Evolutionary conservation across 805 yeast species (phyloP).

Genomic region (Starmerella ratchasimensis): DNA sequence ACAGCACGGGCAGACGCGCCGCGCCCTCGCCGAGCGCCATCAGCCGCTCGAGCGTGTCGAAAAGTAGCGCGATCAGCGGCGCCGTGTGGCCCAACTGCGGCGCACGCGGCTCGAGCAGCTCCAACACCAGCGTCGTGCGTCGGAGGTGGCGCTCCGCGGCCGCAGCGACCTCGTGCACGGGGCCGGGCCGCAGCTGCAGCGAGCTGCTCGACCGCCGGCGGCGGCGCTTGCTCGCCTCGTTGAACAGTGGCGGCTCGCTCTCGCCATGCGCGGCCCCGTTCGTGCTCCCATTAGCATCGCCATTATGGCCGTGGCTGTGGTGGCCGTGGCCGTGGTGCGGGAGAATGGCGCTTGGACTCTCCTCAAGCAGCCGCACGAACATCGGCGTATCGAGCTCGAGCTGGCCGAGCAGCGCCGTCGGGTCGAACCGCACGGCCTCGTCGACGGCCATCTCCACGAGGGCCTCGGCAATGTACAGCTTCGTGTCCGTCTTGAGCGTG

Average conservation of each 20-base stretch:
- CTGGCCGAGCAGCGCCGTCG: slow-evolving; percentile 33
- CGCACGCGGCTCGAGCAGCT: slow-evolving; percentile 46
- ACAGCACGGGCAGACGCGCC: slow-evolving; percentile 68
- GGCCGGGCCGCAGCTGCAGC: slow-evolving; percentile 39
- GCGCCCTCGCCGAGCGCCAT: slow-evolving; percentile 73
- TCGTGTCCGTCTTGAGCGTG: slow-evolving; percentile 40
- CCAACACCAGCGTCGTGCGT: slow-evolving; percentile 65
- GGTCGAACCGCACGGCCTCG: slow-evolving; percentile 34
- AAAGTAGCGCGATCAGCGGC: slow-evolving; percentile 25
- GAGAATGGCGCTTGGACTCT: slow-evolving; percentile 23
- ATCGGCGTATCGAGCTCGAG: slow-evolving; percentile 46
- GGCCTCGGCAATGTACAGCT: slow-evolving; percentile 43
- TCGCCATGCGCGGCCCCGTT: slow-evolving; percentile 22
- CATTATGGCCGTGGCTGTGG: slow-evolving; percentile 33
- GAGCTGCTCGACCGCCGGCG: slow-evolving; percentile 63
- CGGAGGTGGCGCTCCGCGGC: slow-evolving; percentile 69
- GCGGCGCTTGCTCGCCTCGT: slow-evolving; percentile 37
- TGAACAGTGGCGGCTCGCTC: slow-evolving; percentile 9
- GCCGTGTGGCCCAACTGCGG: slow-evolving; percentile 12
- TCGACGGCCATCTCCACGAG: slow-evolving; percentile 43
- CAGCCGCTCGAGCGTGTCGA: slow-evolving; percentile 29
- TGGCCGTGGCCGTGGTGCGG: too few relatives aligned
- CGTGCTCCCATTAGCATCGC: not conserved
- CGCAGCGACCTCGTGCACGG: slow-evolving; percentile 38
- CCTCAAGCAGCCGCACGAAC: slow-evolving; percentile 43